These are phyloP conservation scores for Baeospora myosura DNA, from an alignment of 1,284 basidiomycete species.

Conservation along the genomic window DNA sequence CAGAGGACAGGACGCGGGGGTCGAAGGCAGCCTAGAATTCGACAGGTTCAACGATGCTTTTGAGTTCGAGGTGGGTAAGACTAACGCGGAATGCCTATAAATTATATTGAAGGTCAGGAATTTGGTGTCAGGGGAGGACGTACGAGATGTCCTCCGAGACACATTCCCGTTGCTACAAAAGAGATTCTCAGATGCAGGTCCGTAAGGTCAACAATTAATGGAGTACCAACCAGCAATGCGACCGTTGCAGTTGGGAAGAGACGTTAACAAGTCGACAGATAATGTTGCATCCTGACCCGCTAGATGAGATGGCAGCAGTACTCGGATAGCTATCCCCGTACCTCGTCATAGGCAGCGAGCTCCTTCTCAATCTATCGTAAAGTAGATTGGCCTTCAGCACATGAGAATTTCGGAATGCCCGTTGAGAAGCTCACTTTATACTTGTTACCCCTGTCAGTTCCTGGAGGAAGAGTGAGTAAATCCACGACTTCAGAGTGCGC, in stretches of 20 bases:
- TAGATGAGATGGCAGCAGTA: too few relatives aligned
- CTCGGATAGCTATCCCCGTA: constrained; percentile 21
- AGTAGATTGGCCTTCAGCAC: neutral
- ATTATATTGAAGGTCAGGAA: neutral
- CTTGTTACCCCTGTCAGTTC: constrained; percentile 80
- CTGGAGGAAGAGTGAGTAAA: constrained; percentile 19
- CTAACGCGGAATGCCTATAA: constrained; percentile 53
- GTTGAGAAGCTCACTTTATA: constrained; percentile 57
- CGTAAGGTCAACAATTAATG: neutral
- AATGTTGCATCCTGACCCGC: constrained; percentile 63
- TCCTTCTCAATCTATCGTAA: constrained; percentile 70
- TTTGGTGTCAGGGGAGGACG: constrained; percentile 17
- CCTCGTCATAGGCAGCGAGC: constrained; percentile 79
- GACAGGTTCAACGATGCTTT: constrained; percentile 4
- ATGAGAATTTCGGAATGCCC: too few relatives aligned
- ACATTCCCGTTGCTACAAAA: constrained; percentile 73
- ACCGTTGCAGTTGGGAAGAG: constrained; percentile 79
- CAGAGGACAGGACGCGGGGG: constrained; percentile 70
- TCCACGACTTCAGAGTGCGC: neutral
- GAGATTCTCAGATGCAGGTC: neutral
- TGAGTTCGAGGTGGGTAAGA: constrained; percentile 1
- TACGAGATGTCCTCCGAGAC: constrained; percentile 78
- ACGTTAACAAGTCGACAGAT: constrained; percentile 66
- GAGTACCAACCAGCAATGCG: constrained; percentile 69
- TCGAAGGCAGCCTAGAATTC: constrained; percentile 73